These are phyloP conservation scores for Aspergillus niger DNA, from an alignment of 2,329 filamentous ascomycete genomes.

Conservation along the genomic window DNA sequence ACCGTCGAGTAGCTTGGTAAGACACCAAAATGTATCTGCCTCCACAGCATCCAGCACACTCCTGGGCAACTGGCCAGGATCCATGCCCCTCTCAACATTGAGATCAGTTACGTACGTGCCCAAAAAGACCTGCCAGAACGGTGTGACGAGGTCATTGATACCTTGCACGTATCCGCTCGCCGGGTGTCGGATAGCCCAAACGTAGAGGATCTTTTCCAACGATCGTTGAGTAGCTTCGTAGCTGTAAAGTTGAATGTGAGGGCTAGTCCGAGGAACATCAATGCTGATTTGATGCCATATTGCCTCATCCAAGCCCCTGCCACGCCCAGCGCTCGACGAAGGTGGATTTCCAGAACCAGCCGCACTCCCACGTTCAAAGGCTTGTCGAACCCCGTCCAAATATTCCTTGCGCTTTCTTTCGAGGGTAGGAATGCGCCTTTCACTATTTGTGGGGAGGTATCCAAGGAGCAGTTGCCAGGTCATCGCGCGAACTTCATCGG, in stretches of 20 bases:
- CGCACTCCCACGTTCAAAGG: conserved; percentile 59
- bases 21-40: conserved; percentile 96
- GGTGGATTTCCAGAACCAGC: conserved; percentile 45
- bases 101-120: conserved; percentile 93
- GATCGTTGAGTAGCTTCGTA: conserved; percentile 96
- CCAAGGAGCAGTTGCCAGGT: conserved; percentile 97
- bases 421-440: conserved; percentile 82
- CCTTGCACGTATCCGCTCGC: conserved; percentile 98
- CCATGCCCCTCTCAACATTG: conserved; percentile 92
- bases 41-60: conserved; percentile 94
- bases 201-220: conserved; percentile 89
- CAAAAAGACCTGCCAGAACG: conserved; percentile 97
- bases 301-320: conserved; percentile 87
- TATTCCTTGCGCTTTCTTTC: conserved; percentile 97
- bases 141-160: conserved; percentile 96
- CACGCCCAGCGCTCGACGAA: conserved; percentile 52
- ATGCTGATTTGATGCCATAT: conserved; percentile 99
- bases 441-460: conserved; percentile 95
- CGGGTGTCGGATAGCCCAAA: conserved; percentile 97
- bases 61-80: conserved; percentile 88
- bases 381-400: conserved; percentile 78
- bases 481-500: conserved; percentile 94
- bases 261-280: conserved; percentile 93
- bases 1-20: conserved; percentile 96
- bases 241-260: conserved; percentile 89